Conservation (phyloP, 2,329 filamentous ascomycete genomes). For the Cordyceps tenuipes region DNA sequence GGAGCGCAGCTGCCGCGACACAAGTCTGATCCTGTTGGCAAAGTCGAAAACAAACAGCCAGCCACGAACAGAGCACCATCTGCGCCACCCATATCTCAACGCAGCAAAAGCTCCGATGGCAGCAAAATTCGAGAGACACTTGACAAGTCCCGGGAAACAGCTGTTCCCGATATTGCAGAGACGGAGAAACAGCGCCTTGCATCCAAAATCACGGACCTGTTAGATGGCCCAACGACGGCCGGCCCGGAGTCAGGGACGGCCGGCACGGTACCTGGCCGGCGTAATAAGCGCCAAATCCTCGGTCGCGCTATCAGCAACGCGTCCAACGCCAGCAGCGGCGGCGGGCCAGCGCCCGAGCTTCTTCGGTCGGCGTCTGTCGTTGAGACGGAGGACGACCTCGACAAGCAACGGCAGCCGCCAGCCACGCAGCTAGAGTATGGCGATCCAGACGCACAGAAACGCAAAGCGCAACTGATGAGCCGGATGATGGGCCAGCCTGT, state of each 20-base stretch:
- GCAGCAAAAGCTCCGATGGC: not conserved
- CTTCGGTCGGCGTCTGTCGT: conserved; percentile 8
- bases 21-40: conserved; percentile 14
- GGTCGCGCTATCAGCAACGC: conserved; percentile 52
- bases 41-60: conserved; percentile 10
- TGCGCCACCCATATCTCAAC: not conserved
- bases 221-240: conserved; percentile 21
- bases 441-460: conserved; percentile 39
- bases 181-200: conserved; percentile 35
- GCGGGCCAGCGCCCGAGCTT: conserved; percentile 27
- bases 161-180: conserved; percentile 22
- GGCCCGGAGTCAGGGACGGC: conserved; percentile 14
- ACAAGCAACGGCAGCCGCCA: conserved; percentile 27
- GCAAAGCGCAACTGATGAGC: conserved; percentile 36
- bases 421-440: conserved; percentile 47
- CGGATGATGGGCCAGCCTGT: conserved; percentile 29
- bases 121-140: conserved; percentile 13
- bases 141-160: conserved; percentile 20
- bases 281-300: conserved; percentile 41
- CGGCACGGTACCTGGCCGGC: conserved; percentile 14
- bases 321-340: conserved; percentile 41
- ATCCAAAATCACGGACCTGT: conserved; percentile 34
- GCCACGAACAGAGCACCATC: not conserved
- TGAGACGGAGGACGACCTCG: conserved; percentile 17
- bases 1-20: conserved; percentile 10